phyloP scores from a whole-genome alignment of 2,329 filamentous ascomycete genomes.

The Colletotrichum sp. region DNA sequence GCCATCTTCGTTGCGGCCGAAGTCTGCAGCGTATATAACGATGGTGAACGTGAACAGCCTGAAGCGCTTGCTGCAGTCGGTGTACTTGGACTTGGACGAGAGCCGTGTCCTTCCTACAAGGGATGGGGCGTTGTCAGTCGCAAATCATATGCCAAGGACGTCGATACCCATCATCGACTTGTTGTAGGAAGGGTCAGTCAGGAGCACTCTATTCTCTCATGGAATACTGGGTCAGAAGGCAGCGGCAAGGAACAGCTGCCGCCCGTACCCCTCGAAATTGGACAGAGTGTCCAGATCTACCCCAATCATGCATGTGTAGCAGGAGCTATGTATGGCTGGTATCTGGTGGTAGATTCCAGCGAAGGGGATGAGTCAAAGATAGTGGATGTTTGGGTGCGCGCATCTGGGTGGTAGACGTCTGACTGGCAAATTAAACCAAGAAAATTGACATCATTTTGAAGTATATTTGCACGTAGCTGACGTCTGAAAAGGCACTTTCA shows the following conservation, averaged over 20 bases:
- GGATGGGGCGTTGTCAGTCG: slow-evolving; percentile 66
- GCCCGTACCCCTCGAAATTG: slow-evolving; percentile 50
- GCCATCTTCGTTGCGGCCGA: slow-evolving; percentile 64
- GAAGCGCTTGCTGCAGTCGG: slow-evolving; percentile 66
- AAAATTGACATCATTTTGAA: no score
- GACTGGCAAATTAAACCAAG: no score
- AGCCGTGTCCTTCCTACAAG: slow-evolving; percentile 63
- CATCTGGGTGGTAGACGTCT: neutral
- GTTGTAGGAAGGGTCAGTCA: slow-evolving; percentile 68
- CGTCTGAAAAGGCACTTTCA: no score
- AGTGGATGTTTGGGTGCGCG: neutral
- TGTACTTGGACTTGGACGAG: slow-evolving; percentile 62
- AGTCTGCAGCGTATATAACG: slow-evolving; percentile 63
- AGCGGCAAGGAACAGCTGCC: slow-evolving; percentile 14
- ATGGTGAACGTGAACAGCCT: slow-evolving; percentile 29
- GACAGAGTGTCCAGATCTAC: slow-evolving; percentile 43
- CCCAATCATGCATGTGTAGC: slow-evolving; percentile 71
- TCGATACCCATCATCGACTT: slow-evolving; percentile 35
- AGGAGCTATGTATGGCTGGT: slow-evolving; percentile 65
- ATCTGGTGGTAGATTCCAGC: slow-evolving; percentile 51
- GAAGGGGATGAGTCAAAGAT: accelerated
- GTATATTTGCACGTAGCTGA: no score
- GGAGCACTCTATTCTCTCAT: slow-evolving; percentile 66
- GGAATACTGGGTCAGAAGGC: slow-evolving; percentile 41
- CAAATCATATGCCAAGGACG: slow-evolving; percentile 8